Evolutionary conservation across 2,329 filamentous ascomycete genomes (phyloP).

Genomic region (Hypoxylon sp.): DNA sequence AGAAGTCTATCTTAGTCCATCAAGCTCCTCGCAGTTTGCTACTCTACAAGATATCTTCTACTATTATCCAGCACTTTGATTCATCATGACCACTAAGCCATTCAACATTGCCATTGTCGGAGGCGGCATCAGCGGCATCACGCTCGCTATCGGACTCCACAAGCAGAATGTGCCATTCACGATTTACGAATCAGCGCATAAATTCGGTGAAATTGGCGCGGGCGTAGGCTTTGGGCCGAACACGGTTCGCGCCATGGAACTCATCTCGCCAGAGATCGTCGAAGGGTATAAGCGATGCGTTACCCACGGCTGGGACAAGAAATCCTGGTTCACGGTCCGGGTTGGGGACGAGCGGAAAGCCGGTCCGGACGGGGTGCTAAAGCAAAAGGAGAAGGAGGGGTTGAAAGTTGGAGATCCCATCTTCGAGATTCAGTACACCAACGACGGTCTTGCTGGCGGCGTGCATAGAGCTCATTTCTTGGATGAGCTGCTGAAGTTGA

Average conservation of each 20-base stretch:
- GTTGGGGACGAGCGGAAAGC: constrained; percentile 48
- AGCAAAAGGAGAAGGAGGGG: constrained; percentile 39
- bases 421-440: constrained; percentile 44
- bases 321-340: constrained; percentile 49
- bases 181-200: constrained; percentile 56
- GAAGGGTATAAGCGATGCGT: constrained; percentile 52
- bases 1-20: constrained; percentile 1
- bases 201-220: constrained; percentile 57
- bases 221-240: constrained; percentile 58
- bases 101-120: constrained; percentile 59
- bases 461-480: constrained; percentile 60
- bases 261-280: constrained; percentile 51
- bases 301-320: constrained; percentile 49
- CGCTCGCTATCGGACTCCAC: constrained; percentile 55
- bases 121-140: constrained; percentile 60
- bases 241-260: constrained; percentile 53
- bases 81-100: constrained; percentile 41
- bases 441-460: constrained; percentile 42
- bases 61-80: neutral
- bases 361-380: constrained; percentile 42
- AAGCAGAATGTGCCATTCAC: constrained; percentile 53
- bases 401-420: constrained; percentile 45
- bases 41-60: neutral
- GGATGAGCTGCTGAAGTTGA: constrained; percentile 58
- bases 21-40: neutral